Evolutionary conservation across 192 early-diverging fungal genomes (phyloP).

Genomic region (Coemansia sp.): DNA sequence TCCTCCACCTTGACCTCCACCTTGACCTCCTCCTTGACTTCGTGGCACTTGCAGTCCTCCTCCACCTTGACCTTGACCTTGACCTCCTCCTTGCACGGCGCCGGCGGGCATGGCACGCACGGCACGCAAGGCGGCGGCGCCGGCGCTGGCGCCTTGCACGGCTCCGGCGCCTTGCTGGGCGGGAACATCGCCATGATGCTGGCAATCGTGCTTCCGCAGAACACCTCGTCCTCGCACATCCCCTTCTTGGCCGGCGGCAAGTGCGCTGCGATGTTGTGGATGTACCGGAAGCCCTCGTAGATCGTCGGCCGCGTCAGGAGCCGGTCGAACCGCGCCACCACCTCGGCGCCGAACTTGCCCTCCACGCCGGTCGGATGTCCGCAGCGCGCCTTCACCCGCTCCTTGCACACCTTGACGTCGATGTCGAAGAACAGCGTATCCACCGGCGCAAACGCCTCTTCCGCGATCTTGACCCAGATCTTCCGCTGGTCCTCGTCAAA

Average conservation of each 20-base stretch:
- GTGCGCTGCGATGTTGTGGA: conserved; percentile 56
- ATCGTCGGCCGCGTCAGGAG: conserved; percentile 52
- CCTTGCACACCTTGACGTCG: conserved; percentile 61
- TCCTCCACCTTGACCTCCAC: conserved; percentile 51
- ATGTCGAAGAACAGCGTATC: conserved; percentile 75
- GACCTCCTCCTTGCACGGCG: conserved; percentile 45
- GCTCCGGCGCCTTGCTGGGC: conserved; percentile 47
- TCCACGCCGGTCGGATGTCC: conserved; percentile 76
- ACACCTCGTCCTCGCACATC: conserved; percentile 54
- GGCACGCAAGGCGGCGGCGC: neutral
- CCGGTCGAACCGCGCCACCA: conserved; percentile 64
- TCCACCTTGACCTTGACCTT: conserved; percentile 51
- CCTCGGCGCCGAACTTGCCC: conserved; percentile 62
- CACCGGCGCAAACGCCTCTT: conserved; percentile 58
- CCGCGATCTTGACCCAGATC: conserved; percentile 70
- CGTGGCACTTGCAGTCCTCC: conserved; percentile 32
- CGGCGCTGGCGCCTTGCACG: conserved; percentile 31
- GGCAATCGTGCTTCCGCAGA: conserved; percentile 41
- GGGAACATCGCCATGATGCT: conserved; percentile 57
- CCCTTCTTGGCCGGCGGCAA: conserved; percentile 53
- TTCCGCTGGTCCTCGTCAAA: conserved; percentile 76
- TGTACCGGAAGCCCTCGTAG: conserved; percentile 58
- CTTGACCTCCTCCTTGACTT: conserved; percentile 52
- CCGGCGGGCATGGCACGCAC: neutral
- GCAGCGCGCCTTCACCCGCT: conserved; percentile 62